Evolutionary conservation across 169 alveolate genomes (phyloP).

Genomic region (Babesia microti): DNA sequence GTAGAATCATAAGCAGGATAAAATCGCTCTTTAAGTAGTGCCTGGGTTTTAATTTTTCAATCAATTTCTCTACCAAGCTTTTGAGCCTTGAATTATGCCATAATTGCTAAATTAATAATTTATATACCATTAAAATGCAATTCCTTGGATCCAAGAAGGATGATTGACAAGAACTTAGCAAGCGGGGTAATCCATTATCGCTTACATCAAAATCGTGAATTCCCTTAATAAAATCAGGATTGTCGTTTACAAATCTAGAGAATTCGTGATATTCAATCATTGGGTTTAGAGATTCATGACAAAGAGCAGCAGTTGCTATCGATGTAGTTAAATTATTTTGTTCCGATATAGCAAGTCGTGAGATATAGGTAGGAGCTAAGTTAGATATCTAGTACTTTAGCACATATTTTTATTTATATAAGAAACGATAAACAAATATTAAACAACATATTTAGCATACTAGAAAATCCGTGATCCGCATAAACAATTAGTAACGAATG

Average conservation of each 20-base stretch:
- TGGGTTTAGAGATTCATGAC: background rate
- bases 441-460: slow-evolving; percentile 1
- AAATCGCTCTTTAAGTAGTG: no score
- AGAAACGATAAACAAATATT: background rate
- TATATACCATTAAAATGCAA: no score
- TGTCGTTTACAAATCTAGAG: background rate
- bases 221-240: slow-evolving; percentile 12
- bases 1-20: background rate
- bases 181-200: background rate
- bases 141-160: background rate
- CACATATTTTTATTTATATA: background rate
- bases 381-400: background rate
- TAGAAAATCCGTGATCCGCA: slow-evolving; percentile 42
- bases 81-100: slow-evolving; percentile 26
- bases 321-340: slow-evolving; percentile 16
- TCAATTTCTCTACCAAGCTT: slow-evolving; percentile 7
- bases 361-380: slow-evolving; percentile 19
- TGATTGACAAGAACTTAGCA: background rate
- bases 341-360: slow-evolving; percentile 31
- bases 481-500: slow-evolving; percentile 20
- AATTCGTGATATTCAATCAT: background rate
- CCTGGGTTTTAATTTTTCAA: slow-evolving; percentile 6
- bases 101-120: slow-evolving; percentile 5
- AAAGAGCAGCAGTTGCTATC: slow-evolving; percentile 10
- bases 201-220: slow-evolving; percentile 6